Conservation (phyloP, 352 stramenopile genomes). For the Achlya hypogyna region DNA sequence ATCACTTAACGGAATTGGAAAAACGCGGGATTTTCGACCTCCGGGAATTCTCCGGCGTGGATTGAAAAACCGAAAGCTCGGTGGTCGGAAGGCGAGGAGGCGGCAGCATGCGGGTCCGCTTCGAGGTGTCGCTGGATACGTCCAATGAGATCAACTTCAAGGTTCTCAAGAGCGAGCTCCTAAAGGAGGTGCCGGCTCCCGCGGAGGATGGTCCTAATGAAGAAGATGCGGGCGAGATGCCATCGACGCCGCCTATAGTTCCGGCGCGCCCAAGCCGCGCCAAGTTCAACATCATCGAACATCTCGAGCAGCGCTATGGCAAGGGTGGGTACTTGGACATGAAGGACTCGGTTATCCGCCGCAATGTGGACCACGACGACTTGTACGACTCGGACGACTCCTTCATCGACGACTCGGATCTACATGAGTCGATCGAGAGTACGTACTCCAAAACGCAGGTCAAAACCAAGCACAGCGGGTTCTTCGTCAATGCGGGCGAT, state of each 20-base stretch:
- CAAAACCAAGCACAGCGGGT: conserved; percentile 78
- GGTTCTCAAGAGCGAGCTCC: conserved; percentile 27
- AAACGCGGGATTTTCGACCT: too few species aligned
- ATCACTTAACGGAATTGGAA: too few species aligned
- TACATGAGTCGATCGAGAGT: conserved; percentile 80
- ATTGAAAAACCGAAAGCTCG: neutral
- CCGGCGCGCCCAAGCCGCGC: neutral
- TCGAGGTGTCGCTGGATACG: conserved; percentile 16
- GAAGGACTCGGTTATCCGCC: conserved; percentile 21
- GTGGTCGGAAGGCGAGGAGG: neutral
- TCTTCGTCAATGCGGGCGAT: conserved; percentile 82
- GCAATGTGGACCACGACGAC: conserved; percentile 66
- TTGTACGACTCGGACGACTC: conserved; percentile 85
- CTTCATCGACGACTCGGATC: conserved; percentile 77
- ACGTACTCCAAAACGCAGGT: conserved; percentile 57
- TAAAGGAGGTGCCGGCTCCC: neutral
- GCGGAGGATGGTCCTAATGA: neutral
- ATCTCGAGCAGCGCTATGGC: conserved; percentile 77
- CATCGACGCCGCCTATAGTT: conserved; percentile 31
- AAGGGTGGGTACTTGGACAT: conserved; percentile 46
- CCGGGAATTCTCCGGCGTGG: neutral
- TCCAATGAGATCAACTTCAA: conserved; percentile 64
- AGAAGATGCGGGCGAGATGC: neutral
- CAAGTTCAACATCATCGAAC: conserved; percentile 78
- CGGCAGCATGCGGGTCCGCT: conserved; percentile 12